Evolutionary conservation across 257 asterid species (phyloP), one percentile per base, ranked within the genome.

Genomic region (Fraxinus pennsylvanica): DNA sequence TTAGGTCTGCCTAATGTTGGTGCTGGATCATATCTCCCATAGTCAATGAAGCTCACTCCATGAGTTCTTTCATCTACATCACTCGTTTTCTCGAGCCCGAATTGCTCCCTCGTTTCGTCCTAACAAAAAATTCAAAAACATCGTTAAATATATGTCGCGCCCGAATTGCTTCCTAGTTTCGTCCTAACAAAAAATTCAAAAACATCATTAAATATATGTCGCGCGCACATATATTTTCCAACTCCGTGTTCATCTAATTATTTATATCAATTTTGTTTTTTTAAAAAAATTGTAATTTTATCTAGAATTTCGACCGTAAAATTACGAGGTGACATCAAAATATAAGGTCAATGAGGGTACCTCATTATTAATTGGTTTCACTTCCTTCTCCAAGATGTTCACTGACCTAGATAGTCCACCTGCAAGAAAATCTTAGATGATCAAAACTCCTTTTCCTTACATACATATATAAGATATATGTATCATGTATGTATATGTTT

Each of bases 11-110:
- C 25, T 3, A 52, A 22, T 4, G 63, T 19, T 52, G 63, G 63
- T 52, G 63, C 63, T 52, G 63, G 63, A 52, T 52, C 63, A 52
- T 52, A 52, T 52, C 63, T 52, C 9, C 63, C 63, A 5, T 52
- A 52, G 63, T 52, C 63, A 0, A 14, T 0, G 63, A 19, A 4
- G 63, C 22, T 52, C 63, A 52, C 63, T 52, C 86, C 96, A 71
- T 65, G 89, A 59, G 88, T 63, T 79, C 98, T 91, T 76, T 84
- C 96, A 74, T 84, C 91, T 50, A 85, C 78, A 9, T 54, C 85
- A 54, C 79, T 72, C 74, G 52, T 80, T 68, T 81, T 89, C 6
- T 82, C 87, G 15, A 9, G 15, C 47, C 13, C 47, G 5, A 43
- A 43, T 43, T 43, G 52, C 52, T 43, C 3, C 52, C 52, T 3